These are phyloP conservation scores for Pyronema omphalodes DNA, from an alignment of 495 filamentous ascomycete species.

Conservation along the genomic window DNA sequence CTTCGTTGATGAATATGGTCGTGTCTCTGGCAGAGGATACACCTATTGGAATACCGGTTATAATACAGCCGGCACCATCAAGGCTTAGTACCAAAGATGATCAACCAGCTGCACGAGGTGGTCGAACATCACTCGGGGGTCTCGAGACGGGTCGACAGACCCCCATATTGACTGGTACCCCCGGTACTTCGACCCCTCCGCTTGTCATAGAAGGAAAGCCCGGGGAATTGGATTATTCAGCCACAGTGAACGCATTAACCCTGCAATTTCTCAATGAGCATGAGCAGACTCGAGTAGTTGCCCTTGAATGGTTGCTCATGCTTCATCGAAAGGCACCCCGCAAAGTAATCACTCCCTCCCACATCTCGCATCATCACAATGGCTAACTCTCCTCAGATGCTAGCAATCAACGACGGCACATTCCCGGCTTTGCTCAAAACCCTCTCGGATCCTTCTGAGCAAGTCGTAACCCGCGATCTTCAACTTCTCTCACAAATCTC, in stretches of 20 bases:
- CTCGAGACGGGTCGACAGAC: slow-evolving; percentile 36
- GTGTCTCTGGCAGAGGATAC: slow-evolving; percentile 71
- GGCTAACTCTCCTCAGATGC: slow-evolving; percentile 20
- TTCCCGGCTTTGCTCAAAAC: slow-evolving; percentile 95
- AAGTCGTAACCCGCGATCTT: slow-evolving; percentile 87
- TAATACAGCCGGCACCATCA: slow-evolving; percentile 6
- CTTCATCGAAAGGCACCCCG: slow-evolving; percentile 83
- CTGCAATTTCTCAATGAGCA: slow-evolving; percentile 90
- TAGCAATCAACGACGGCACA: slow-evolving; percentile 91
- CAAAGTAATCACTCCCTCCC: slow-evolving; percentile 38
- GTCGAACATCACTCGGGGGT: slow-evolving; percentile 33
- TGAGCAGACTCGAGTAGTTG: slow-evolving; percentile 84
- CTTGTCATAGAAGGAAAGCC: slow-evolving; percentile 22
- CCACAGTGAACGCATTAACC: slow-evolving; percentile 86
- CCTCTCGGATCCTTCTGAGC: slow-evolving; percentile 83
- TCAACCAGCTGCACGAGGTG: slow-evolving; percentile 8
- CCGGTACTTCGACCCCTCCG: slow-evolving; percentile 30
- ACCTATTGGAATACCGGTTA: slow-evolving; percentile 23
- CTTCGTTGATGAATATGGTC: slow-evolving; percentile 75
- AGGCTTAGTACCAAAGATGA: slow-evolving; percentile 20
- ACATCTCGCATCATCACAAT: slow-evolving; percentile 13
- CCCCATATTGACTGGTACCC: slow-evolving; percentile 31
- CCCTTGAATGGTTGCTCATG: slow-evolving; percentile 93
- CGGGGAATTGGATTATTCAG: slow-evolving; percentile 82
- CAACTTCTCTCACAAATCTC: slow-evolving; percentile 93